Percentiles rank a stretch among this genome's conserved stretches.
phyloP scores from a whole-genome alignment of 345 rosid species.

The Erysimum cheiranthoides region DNA sequence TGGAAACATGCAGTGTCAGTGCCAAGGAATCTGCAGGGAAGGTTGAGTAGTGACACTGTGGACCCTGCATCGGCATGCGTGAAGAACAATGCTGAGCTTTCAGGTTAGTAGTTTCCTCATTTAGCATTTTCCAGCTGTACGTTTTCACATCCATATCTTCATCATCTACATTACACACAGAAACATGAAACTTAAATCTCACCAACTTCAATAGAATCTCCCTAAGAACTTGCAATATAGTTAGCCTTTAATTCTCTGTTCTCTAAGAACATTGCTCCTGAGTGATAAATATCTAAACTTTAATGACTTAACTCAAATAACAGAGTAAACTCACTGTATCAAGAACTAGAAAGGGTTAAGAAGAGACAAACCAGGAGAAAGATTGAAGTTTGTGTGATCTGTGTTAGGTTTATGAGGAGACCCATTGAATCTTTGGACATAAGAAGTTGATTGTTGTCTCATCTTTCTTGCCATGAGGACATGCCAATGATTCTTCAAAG shows the following conservation, averaged over 20 bases:
- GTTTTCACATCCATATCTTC: slow-evolving; percentile 39
- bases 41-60: slow-evolving; percentile 46
- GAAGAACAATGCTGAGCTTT: slow-evolving; percentile 36
- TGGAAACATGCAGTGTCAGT: slow-evolving; percentile 53
- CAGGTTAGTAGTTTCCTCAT: slow-evolving; percentile 35
- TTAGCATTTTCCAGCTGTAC: slow-evolving; percentile 38
- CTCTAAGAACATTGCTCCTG: not conserved
- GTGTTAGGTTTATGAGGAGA: slow-evolving; percentile 39
- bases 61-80: slow-evolving; percentile 43
- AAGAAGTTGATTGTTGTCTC: slow-evolving; percentile 53
- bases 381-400: slow-evolving; percentile 31
- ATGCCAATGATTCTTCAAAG: slow-evolving; percentile 75
- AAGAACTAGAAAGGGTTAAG: slow-evolving; percentile 22
- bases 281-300: not conserved
- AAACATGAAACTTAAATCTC: slow-evolving; percentile 33
- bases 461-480: slow-evolving; percentile 70
- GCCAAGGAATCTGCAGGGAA: slow-evolving; percentile 50
- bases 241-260: no score
- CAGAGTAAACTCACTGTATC: slow-evolving; percentile 1
- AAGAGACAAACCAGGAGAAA: slow-evolving; percentile 40
- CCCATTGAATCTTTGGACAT: slow-evolving; percentile 43
- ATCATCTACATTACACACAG: slow-evolving; percentile 25
- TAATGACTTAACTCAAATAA: not conserved
- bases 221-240: slow-evolving; percentile 16
- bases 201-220: slow-evolving; percentile 14